phyloP scores from a whole-genome alignment of 2,329 filamentous ascomycete genomes.

The Trichoderma oligosporum region DNA sequence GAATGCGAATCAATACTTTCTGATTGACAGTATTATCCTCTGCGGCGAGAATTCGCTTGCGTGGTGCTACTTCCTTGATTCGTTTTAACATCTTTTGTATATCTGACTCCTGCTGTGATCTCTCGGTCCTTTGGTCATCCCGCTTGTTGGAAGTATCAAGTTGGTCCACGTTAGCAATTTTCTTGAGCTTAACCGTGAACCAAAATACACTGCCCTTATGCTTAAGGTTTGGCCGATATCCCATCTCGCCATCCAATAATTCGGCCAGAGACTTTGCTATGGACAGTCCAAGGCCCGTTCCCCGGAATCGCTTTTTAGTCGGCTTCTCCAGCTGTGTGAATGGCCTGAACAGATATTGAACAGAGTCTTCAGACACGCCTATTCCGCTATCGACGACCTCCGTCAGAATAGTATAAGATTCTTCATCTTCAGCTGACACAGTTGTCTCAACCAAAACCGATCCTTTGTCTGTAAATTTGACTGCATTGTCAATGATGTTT shows the following conservation, averaged over 20 bases:
- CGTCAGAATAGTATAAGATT: conserved; percentile 45
- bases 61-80: conserved; percentile 36
- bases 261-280: conserved; percentile 55
- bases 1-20: conserved; percentile 37
- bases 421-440: conserved; percentile 40
- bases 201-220: conserved; percentile 49
- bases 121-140: conserved; percentile 14
- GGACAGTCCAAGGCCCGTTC: conserved; percentile 54
- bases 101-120: conserved; percentile 27
- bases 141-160: conserved; percentile 27
- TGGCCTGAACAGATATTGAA: conserved; percentile 50
- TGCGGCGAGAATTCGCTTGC: conserved; percentile 39
- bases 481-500: conserved; percentile 58
- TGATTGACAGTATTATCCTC: conserved; percentile 45
- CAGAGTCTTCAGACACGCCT: conserved; percentile 44
- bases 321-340: conserved; percentile 54
- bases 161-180: conserved; percentile 31
- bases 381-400: conserved; percentile 54
- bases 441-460: conserved; percentile 44
- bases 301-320: conserved; percentile 50
- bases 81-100: conserved; percentile 23
- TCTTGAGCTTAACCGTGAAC: conserved; percentile 44
- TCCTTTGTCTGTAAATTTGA: conserved; percentile 58
- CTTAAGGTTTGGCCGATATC: conserved; percentile 41
- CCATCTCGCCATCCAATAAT: conserved; percentile 51